Evolutionary conservation across 164 flowering plant species (phyloP).

Genomic region (Taxillus chinensis): DNA sequence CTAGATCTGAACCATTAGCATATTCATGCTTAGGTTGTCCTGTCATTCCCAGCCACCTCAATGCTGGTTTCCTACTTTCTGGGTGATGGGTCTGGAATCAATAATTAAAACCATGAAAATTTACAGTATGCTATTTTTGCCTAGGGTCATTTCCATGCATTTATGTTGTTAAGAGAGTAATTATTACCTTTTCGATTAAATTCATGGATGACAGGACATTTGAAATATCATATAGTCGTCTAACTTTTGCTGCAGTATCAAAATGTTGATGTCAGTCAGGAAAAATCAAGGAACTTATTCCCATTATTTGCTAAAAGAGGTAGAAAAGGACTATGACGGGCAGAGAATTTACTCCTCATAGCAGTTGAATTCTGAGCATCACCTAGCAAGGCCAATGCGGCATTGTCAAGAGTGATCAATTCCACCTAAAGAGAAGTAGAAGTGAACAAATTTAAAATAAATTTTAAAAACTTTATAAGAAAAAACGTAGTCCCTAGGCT

Average conservation of each 20-base stretch:
- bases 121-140: not conserved
- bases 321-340: not conserved
- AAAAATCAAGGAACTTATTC: not conserved
- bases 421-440: not conserved
- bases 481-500: not conserved
- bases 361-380: not conserved
- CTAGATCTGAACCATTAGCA: not conserved
- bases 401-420: not conserved
- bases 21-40: not conserved
- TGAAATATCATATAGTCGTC: not conserved
- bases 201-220: not conserved
- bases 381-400: not conserved
- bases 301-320: not conserved
- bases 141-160: not conserved
- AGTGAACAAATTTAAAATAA: not conserved
- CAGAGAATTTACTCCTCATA: not conserved
- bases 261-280: not conserved
- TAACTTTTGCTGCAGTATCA: not conserved
- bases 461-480: not conserved
- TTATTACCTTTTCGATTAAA: not conserved
- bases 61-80: not conserved
- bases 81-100: not conserved
- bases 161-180: not conserved
- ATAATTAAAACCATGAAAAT: not conserved
- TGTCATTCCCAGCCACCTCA: not conserved